A percentile compares a stretch with the other conserved stretches of the same genome.
phyloP scores from a whole-genome alignment of 2,329 filamentous ascomycete species.

The Sarocladium kiliense region DNA sequence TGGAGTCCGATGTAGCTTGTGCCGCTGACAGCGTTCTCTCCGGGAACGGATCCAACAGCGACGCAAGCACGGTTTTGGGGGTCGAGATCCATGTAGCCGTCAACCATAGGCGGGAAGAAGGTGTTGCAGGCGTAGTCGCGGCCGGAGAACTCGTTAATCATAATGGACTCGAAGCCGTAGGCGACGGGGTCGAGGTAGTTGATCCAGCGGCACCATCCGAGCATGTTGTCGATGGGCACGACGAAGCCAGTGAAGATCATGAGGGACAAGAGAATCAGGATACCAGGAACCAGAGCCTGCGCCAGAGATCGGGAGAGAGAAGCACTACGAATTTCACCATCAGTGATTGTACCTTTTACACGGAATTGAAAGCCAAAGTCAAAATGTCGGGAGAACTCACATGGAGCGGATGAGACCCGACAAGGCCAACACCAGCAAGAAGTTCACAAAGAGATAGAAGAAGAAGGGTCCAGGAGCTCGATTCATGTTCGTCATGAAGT shows the following conservation, averaged over 20 bases:
- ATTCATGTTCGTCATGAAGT: constrained; percentile 43
- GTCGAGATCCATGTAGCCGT: constrained; percentile 22
- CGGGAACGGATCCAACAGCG: constrained; percentile 41
- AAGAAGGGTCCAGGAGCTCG: constrained; percentile 41
- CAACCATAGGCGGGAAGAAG: constrained; percentile 15
- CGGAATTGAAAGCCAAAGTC: too few relatives aligned
- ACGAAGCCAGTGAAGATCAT: constrained; percentile 45
- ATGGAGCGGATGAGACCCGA: constrained; percentile 52
- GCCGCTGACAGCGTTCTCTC: constrained; percentile 38
- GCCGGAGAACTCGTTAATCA: constrained; percentile 59
- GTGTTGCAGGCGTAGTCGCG: constrained; percentile 21
- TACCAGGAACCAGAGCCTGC: constrained; percentile 37
- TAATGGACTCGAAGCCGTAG: constrained; percentile 61
- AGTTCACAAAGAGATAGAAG: constrained; percentile 39
- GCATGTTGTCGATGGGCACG: constrained; percentile 41
- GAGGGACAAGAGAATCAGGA: constrained; percentile 29
- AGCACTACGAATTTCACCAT: constrained; percentile 17
- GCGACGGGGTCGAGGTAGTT: constrained; percentile 61
- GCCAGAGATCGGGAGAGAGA: constrained; percentile 48
- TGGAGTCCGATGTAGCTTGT: constrained; percentile 39
- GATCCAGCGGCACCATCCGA: constrained; percentile 65
- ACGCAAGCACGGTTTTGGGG: constrained; percentile 36
- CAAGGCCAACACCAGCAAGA: constrained; percentile 56
- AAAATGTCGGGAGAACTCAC: constrained; percentile 15
- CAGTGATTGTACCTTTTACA: too few relatives aligned